Percentiles rank a stretch among this genome's conserved stretches.
phyloP scores from a whole-genome alignment of 768 basidiomycete species.

The Termitomyces eurrhizus region DNA sequence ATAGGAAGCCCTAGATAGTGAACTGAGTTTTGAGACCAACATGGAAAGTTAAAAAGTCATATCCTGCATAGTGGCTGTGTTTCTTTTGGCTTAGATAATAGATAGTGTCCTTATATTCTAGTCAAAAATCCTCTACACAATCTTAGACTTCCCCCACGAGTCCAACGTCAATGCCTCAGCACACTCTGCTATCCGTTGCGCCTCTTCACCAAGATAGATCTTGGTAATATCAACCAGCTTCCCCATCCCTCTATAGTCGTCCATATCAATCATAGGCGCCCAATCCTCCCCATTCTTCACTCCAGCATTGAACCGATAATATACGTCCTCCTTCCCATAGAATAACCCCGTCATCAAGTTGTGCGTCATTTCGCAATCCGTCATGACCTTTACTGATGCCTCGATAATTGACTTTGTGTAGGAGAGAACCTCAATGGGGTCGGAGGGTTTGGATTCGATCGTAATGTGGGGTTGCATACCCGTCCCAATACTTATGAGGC shows the following conservation, averaged over 20 bases:
- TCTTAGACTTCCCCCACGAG: not conserved
- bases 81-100: not conserved
- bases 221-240: conserved; percentile 9
- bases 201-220: conserved; percentile 6
- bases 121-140: not conserved
- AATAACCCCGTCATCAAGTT: conserved; percentile 7
- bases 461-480: conserved; percentile 11
- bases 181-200: conserved; percentile 4
- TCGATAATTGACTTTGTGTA: conserved; percentile 2
- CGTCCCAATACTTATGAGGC: conserved; percentile 11
- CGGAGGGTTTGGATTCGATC: conserved; percentile 1
- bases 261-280: conserved; percentile 9
- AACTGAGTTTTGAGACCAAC: not conserved
- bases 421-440: not conserved
- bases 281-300: conserved; percentile 9
- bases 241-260: conserved; percentile 9
- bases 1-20: conserved; percentile 40
- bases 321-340: conserved; percentile 7
- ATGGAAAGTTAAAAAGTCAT: not conserved
- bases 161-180: conserved; percentile 3
- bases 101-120: too few species aligned
- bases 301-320: conserved; percentile 14
- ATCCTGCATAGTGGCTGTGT: conserved; percentile 4
- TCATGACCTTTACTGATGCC: conserved; percentile 7
- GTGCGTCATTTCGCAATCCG: conserved; percentile 12